Evolutionary conservation across 1,284 basidiomycete genomes (phyloP).

Genomic region (Fistulinella cinereoalba): DNA sequence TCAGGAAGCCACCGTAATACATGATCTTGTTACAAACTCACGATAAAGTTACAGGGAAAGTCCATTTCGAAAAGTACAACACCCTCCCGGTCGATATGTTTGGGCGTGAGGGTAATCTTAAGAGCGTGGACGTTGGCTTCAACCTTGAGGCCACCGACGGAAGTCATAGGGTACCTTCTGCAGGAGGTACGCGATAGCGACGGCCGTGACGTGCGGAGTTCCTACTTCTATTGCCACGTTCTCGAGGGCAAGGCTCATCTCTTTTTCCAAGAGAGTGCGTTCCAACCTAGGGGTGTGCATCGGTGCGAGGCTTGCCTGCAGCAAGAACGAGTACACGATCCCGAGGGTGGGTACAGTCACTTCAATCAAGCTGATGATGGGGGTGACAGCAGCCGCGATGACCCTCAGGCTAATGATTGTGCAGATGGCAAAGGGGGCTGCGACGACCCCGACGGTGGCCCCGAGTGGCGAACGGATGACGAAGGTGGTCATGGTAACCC

Average conservation of each 20-base stretch:
- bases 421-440: too few species aligned
- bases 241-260: slow-evolving; percentile 4
- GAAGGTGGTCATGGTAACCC: too few species aligned
- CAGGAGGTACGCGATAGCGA: slow-evolving; percentile 46
- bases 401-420: too few species aligned
- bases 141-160: slow-evolving; percentile 46
- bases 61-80: slow-evolving; percentile 40
- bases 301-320: too few species aligned
- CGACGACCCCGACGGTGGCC: too few species aligned
- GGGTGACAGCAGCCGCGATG: too few species aligned
- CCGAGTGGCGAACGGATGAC: too few species aligned
- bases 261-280: slow-evolving; percentile 7
- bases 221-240: slow-evolving; percentile 18
- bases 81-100: slow-evolving; percentile 43
- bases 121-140: slow-evolving; percentile 46
- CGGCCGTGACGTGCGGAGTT: slow-evolving; percentile 13
- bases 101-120: slow-evolving; percentile 37
- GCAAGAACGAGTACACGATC: too few species aligned
- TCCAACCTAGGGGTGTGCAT: slow-evolving; percentile 22
- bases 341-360: too few species aligned
- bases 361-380: too few species aligned
- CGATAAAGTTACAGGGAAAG: slow-evolving; percentile 33
- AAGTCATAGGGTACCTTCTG: slow-evolving; percentile 47
- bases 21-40: too few species aligned
- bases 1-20: too few species aligned